These are phyloP conservation scores for Arthrobotrys sphaeroides DNA, from an alignment of 2,329 filamentous ascomycete genomes.

Conservation along the genomic window DNA sequence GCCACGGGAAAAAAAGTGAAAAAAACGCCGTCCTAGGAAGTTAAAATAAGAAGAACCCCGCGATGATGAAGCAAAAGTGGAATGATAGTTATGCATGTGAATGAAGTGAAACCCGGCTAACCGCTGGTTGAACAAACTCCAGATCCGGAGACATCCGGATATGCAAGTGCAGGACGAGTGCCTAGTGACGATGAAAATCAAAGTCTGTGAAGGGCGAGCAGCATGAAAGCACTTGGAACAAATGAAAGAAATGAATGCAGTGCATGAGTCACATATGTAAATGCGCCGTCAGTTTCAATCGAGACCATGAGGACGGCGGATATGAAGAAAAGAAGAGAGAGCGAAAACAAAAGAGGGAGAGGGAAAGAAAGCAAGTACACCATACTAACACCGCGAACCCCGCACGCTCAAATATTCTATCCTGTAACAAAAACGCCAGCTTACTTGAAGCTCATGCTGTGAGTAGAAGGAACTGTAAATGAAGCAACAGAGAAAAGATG, in stretches of 20 bases:
- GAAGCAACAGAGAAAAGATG: slow-evolving; percentile 15
- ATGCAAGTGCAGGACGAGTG: background rate
- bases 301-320: background rate
- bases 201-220: background rate
- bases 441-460: background rate
- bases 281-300: background rate
- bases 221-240: background rate
- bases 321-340: background rate
- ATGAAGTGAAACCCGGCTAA: background rate
- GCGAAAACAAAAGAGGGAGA: background rate
- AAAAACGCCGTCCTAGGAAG: background rate
- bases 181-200: background rate
- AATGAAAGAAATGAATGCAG: background rate
- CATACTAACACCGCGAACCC: slow-evolving; percentile 2
- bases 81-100: slow-evolving; percentile 6
- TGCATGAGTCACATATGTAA: background rate
- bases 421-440: slow-evolving; percentile 2
- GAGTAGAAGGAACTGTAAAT: background rate
- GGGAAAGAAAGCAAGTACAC: background rate
- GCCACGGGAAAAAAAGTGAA: background rate
- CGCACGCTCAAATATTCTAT: slow-evolving; percentile 8
- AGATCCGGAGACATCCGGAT: background rate
- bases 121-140: background rate
- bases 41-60: background rate
- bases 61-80: background rate